Evolutionary conservation across 1,284 basidiomycete genomes (phyloP).

Genomic region (Xanthoconium separans): DNA sequence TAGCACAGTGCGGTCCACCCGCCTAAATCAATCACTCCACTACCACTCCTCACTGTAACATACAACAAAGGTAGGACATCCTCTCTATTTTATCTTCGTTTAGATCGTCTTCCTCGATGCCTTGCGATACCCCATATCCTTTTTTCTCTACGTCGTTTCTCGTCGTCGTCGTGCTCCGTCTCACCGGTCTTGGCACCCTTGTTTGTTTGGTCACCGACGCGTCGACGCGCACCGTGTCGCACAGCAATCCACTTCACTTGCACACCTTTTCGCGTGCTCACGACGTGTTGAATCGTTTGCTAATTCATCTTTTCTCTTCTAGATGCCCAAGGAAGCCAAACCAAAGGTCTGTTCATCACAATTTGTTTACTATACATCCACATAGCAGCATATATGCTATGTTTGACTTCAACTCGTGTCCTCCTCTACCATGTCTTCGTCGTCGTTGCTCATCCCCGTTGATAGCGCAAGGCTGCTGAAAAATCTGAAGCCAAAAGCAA

Average conservation of each 20-base stretch:
- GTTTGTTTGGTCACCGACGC: constrained; percentile 36
- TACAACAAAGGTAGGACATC: constrained; percentile 30
- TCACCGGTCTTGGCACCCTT: constrained; percentile 17
- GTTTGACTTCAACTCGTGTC: neutral
- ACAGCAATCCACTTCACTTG: constrained; percentile 26
- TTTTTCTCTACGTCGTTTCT: constrained; percentile 15
- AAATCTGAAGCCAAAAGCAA: constrained; percentile 69
- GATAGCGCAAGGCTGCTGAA: constrained; percentile 70
- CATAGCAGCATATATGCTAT: constrained; percentile 24
- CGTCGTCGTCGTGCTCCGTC: constrained; percentile 12
- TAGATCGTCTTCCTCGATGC: constrained; percentile 28
- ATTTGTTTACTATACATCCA: constrained; percentile 1
- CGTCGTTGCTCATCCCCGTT: constrained; percentile 18
- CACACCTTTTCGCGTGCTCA: constrained; percentile 24
- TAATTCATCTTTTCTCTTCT: constrained; percentile 36
- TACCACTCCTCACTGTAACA: constrained; percentile 25
- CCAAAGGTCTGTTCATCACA: constrained; percentile 52
- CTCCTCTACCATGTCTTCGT: neutral
- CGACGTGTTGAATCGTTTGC: constrained; percentile 34
- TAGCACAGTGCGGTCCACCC: constrained; percentile 36
- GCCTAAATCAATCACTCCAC: constrained; percentile 34
- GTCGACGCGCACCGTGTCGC: constrained; percentile 33
- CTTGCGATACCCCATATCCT: constrained; percentile 12
- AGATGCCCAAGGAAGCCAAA: constrained; percentile 87
- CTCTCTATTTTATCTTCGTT: constrained; percentile 21